A percentile compares a stretch with the other conserved stretches of the same genome.
phyloP scores from a whole-genome alignment of 208 protist genomes.

The Acanthamoeba royreba region DNA sequence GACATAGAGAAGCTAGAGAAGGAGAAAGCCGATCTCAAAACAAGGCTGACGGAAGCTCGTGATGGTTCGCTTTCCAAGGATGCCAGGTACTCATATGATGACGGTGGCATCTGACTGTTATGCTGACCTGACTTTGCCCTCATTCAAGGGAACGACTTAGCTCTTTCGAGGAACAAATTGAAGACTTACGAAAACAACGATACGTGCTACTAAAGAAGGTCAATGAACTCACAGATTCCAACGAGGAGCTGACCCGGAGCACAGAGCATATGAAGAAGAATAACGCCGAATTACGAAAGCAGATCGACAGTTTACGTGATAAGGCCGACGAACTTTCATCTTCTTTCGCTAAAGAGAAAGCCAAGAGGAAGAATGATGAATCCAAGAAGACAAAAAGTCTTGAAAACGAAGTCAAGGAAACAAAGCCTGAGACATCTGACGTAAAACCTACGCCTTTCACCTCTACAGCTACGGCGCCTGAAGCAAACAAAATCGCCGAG shows the following conservation, averaged over 20 bases:
- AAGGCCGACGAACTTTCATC: not conserved
- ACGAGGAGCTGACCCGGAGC: not conserved
- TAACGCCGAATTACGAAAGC: not conserved
- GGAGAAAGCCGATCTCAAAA: not conserved
- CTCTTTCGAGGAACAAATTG: not conserved
- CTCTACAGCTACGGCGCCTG: not conserved
- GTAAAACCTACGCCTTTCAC: not conserved
- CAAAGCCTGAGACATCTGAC: not conserved
- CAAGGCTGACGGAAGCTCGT: not conserved
- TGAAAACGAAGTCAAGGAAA: not conserved
- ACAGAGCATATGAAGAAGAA: not conserved
- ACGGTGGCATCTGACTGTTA: not conserved
- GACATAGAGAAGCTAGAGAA: not conserved
- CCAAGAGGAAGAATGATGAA: not conserved
- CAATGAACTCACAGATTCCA: not conserved
- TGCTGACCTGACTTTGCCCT: not conserved
- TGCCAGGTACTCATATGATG: not conserved
- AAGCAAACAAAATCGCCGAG: not conserved
- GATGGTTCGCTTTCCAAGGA: not conserved
- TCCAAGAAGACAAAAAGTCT: not conserved
- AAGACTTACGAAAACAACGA: not conserved
- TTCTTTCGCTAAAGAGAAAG: not conserved
- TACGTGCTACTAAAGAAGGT: not conserved
- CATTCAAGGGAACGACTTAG: not conserved
- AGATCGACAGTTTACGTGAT: not conserved